A percentile compares a stretch with the other conserved stretches of the same genome.
Conservation (phyloP, 2,329 filamentous ascomycete species). For the Geosmithia flava region DNA sequence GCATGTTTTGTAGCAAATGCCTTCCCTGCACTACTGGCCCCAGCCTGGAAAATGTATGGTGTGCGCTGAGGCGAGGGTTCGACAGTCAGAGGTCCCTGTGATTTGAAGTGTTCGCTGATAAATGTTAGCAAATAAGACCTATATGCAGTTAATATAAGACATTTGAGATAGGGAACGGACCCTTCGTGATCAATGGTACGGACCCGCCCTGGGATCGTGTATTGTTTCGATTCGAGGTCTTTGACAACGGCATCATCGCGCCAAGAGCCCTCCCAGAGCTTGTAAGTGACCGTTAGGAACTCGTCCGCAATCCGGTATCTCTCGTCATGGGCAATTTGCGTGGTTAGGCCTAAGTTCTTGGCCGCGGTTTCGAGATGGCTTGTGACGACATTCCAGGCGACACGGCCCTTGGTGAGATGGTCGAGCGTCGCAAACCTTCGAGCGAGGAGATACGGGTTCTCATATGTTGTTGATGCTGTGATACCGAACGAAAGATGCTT, state of each 20-base stretch:
- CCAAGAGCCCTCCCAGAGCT: constrained; percentile 42
- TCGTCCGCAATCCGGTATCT: constrained; percentile 34
- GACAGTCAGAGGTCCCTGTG: constrained; percentile 26
- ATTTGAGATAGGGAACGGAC: not conserved
- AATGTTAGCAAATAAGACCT: too few relatives aligned
- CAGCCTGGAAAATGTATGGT: constrained; percentile 44
- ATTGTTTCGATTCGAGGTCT: constrained; percentile 11
- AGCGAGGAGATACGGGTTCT: constrained; percentile 19
- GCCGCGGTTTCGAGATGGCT: constrained; percentile 33
- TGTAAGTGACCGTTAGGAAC: constrained; percentile 29
- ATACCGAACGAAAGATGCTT: constrained; percentile 25
- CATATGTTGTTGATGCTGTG: constrained; percentile 22
- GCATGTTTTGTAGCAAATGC: constrained; percentile 45
- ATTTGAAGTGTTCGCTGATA: constrained; percentile 5
- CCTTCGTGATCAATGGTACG: constrained; percentile 21
- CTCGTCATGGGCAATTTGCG: constrained; percentile 33
- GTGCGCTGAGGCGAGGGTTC: constrained; percentile 32
- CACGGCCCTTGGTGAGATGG: constrained; percentile 19
- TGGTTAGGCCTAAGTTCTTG: constrained; percentile 28
- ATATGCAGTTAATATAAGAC: too few relatives aligned
- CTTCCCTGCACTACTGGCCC: constrained; percentile 43
- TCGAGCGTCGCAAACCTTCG: constrained; percentile 20
- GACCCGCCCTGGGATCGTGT: constrained; percentile 19
- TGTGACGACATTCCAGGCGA: constrained; percentile 38
- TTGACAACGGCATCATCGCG: constrained; percentile 18